Evolutionary conservation across 2,329 filamentous ascomycete genomes (phyloP).

Genomic region (Pyrenophora tritici-repentis): DNA sequence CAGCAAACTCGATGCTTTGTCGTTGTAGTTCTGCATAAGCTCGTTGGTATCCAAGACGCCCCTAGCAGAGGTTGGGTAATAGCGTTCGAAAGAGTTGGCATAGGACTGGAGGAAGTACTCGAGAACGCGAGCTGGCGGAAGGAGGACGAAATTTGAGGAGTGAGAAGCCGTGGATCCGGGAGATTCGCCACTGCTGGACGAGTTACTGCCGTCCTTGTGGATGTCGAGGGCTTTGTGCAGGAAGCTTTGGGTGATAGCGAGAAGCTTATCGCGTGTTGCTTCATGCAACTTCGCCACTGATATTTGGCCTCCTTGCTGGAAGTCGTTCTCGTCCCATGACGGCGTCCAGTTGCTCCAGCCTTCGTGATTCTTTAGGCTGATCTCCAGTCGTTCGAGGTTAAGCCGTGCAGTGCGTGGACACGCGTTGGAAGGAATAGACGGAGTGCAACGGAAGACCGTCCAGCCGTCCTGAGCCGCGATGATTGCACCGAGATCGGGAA

Average conservation of each 20-base stretch:
- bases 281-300: slow-evolving; percentile 57
- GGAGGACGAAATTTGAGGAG: slow-evolving; percentile 67
- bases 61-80: slow-evolving; percentile 66
- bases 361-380: slow-evolving; percentile 57
- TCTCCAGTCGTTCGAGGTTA: slow-evolving; percentile 58
- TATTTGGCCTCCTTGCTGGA: slow-evolving; percentile 53
- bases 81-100: slow-evolving; percentile 67
- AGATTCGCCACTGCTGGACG: slow-evolving; percentile 51
- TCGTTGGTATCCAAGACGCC: slow-evolving; percentile 69
- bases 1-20: slow-evolving; percentile 67
- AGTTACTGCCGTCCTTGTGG: slow-evolving; percentile 59
- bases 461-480: slow-evolving; percentile 58
- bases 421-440: slow-evolving; percentile 53
- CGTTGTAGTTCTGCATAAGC: slow-evolving; percentile 65
- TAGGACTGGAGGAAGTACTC: slow-evolving; percentile 71
- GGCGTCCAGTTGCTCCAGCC: slow-evolving; percentile 58
- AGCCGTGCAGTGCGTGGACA: slow-evolving; percentile 58
- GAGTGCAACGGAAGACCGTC: slow-evolving; percentile 59
- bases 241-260: slow-evolving; percentile 73
- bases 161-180: slow-evolving; percentile 53
- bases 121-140: slow-evolving; percentile 68
- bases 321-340: slow-evolving; percentile 56
- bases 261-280: slow-evolving; percentile 67
- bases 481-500: slow-evolving; percentile 54
- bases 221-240: slow-evolving; percentile 72